phyloP scores from a whole-genome alignment of 495 filamentous ascomycete genomes.

The Bathelium albidoporum region DNA sequence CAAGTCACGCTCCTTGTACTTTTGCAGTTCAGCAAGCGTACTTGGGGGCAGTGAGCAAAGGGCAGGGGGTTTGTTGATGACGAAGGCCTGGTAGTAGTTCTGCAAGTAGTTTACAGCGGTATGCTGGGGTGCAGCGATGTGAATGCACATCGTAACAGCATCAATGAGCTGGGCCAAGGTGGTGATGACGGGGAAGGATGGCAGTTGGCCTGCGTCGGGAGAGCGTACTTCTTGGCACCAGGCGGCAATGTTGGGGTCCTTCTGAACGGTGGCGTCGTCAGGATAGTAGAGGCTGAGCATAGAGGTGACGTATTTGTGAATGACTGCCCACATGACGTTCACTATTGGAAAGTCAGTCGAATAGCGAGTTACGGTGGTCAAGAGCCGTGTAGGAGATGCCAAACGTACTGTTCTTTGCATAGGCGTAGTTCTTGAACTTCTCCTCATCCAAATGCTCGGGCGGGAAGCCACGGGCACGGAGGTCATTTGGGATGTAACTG shows the following conservation, averaged over 20 bases:
- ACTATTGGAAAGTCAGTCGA: slow-evolving; percentile 7
- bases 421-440: slow-evolving; percentile 39
- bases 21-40: background rate
- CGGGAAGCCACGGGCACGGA: slow-evolving; percentile 35
- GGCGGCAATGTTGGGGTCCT: slow-evolving; percentile 26
- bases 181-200: slow-evolving; percentile 26
- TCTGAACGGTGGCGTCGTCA: slow-evolving; percentile 16
- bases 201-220: slow-evolving; percentile 21
- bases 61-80: slow-evolving; percentile 35
- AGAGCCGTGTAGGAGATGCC: background rate
- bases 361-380: background rate
- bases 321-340: slow-evolving; percentile 31
- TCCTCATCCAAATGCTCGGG: slow-evolving; percentile 13
- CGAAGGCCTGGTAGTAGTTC: slow-evolving; percentile 40
- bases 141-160: slow-evolving; percentile 42
- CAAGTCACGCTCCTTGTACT: background rate
- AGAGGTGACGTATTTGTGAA: slow-evolving; percentile 30
- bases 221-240: slow-evolving; percentile 34
- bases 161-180: slow-evolving; percentile 22
- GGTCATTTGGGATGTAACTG: slow-evolving; percentile 39
- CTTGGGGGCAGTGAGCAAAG: slow-evolving; percentile 20
- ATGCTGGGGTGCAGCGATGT: slow-evolving; percentile 41
- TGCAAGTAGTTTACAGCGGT: slow-evolving; percentile 43
- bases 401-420: slow-evolving; percentile 30
- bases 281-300: slow-evolving; percentile 25